These are phyloP conservation scores for Agroathelia rolfsii DNA, from an alignment of 1,284 basidiomycete genomes.

Conservation along the genomic window DNA sequence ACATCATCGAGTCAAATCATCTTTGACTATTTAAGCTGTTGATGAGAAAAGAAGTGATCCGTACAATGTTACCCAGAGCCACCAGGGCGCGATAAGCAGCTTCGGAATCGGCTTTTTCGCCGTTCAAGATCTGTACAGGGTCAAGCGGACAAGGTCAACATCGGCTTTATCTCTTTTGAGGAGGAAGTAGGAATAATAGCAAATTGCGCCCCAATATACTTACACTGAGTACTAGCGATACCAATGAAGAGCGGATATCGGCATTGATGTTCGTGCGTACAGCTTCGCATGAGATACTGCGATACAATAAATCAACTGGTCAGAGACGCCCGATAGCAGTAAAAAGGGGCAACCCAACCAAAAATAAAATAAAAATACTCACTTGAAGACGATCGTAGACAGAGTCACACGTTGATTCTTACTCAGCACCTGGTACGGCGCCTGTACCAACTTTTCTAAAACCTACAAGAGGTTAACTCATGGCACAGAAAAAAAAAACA, in stretches of 20 bases:
- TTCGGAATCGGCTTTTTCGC: conserved; percentile 72
- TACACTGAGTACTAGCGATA: conserved; percentile 36
- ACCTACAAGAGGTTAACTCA: conserved; percentile 30
- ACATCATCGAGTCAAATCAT: not conserved
- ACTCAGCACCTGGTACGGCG: conserved; percentile 44
- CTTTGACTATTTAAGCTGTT: conserved; percentile 1
- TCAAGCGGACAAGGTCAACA: no score
- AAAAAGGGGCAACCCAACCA: conserved; percentile 3
- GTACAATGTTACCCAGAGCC: conserved; percentile 81
- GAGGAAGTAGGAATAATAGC: no score
- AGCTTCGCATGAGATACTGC: conserved; percentile 53
- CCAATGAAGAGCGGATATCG: conserved; percentile 24
- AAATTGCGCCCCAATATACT: no score
- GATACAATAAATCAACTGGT: conserved; percentile 6
- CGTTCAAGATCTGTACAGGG: conserved; percentile 49
- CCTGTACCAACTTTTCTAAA: conserved; percentile 38
- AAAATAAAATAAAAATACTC: conserved; percentile 15
- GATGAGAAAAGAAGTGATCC: conserved; percentile 18
- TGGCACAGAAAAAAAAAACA: not conserved
- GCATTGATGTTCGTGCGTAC: conserved; percentile 31
- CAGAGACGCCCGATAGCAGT: not conserved
- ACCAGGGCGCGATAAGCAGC: conserved; percentile 78
- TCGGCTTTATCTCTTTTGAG: no score
- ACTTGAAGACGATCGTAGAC: conserved; percentile 80
- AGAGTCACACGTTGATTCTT: conserved; percentile 68